A percentile compares a stretch with the other conserved stretches of the same genome.
Evolutionary conservation across 148 eudicot genomes (phyloP).

Genomic region (Rheum nobile): DNA sequence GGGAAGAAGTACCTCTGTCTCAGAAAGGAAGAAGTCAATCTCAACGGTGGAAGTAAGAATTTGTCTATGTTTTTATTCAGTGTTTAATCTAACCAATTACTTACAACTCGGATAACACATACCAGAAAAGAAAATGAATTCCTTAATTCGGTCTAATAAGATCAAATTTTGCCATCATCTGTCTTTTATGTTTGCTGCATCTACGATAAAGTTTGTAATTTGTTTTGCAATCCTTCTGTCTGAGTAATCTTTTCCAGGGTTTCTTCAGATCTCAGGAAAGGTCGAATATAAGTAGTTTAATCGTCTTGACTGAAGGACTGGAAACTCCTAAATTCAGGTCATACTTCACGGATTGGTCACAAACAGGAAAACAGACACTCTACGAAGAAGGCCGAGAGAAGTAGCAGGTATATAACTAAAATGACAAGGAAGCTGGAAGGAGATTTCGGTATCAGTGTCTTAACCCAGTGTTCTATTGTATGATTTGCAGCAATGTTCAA

Average conservation of each 20-base stretch:
- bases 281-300: conserved; percentile 23
- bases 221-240: conserved; percentile 6
- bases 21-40: conserved; percentile 46
- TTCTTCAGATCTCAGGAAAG: conserved; percentile 33
- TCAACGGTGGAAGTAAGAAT: conserved; percentile 48
- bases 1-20: conserved; percentile 53
- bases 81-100: neutral
- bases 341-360: conserved; percentile 45
- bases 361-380: conserved; percentile 26
- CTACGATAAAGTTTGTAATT: neutral
- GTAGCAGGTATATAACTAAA: conserved; percentile 41
- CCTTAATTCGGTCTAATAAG: neutral
- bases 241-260: conserved; percentile 21
- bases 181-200: neutral
- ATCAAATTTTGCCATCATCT: neutral
- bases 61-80: too few species aligned
- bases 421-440: conserved; percentile 2
- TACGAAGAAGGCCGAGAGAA: conserved; percentile 61
- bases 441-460: neutral
- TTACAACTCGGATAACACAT: neutral
- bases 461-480: neutral
- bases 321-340: conserved; percentile 40
- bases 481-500: conserved; percentile 34
- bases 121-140: too few species aligned
- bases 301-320: conserved; percentile 39